Evolutionary conservation across 257 asterid genomes (phyloP).

Genomic region (Nicotiana tabacum): DNA sequence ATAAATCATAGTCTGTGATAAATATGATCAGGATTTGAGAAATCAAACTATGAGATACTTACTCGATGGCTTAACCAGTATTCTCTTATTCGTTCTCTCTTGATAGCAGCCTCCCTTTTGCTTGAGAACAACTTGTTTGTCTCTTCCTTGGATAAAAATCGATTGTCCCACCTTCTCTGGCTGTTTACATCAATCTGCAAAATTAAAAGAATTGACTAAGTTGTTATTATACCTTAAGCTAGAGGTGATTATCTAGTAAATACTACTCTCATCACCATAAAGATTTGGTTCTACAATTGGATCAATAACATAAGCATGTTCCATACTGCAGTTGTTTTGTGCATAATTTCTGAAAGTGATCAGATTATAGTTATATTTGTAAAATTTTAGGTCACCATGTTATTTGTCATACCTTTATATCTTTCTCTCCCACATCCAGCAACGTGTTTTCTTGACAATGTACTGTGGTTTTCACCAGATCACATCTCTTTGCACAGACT

Average conservation of each 20-base stretch:
- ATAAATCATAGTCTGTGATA: conserved; percentile 6
- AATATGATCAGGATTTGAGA: background rate
- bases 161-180: conserved; percentile 82
- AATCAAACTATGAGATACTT: conserved; percentile 22
- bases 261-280: conserved; percentile 5
- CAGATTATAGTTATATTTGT: background rate
- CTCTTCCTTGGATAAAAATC: conserved; percentile 57
- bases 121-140: conserved; percentile 42
- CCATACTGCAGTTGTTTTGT: background rate
- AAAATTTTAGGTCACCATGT: background rate
- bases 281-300: background rate
- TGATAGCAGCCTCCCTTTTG: conserved; percentile 67
- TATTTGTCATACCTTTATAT: conserved; percentile 46
- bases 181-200: conserved; percentile 66
- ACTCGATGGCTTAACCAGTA: conserved; percentile 82
- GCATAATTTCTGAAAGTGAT: background rate
- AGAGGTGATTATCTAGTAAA: background rate
- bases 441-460: conserved; percentile 31
- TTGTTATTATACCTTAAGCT: background rate
- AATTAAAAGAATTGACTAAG: background rate
- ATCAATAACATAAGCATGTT: background rate
- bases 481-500: conserved; percentile 64
- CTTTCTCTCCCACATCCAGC: conserved; percentile 49
- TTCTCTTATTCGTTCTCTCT: conserved; percentile 68
- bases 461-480: conserved; percentile 33